Conservation (phyloP, 768 basidiomycete genomes). For the Sarcodon aspratus region DNA sequence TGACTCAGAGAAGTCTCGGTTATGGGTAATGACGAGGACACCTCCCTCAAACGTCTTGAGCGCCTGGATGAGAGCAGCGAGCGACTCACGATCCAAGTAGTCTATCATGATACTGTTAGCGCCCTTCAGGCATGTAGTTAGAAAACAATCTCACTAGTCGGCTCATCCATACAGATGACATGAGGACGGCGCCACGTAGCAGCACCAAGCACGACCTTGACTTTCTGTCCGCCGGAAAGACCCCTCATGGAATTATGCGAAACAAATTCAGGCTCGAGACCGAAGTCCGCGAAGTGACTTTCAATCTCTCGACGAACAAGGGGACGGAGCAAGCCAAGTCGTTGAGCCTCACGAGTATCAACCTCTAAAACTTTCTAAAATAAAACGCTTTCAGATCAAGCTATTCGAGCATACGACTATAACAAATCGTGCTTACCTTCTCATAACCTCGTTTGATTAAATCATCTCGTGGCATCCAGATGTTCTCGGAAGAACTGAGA, state of each 20-base stretch:
- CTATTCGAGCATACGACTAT: slow-evolving; percentile 12
- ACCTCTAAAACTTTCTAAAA: slow-evolving; percentile 84
- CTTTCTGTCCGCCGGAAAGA: slow-evolving; percentile 97
- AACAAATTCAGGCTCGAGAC: slow-evolving; percentile 98
- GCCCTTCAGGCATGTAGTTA: not conserved
- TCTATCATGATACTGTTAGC: slow-evolving; percentile 30
- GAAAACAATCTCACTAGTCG: slow-evolving; percentile 54
- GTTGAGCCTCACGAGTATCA: slow-evolving; percentile 95
- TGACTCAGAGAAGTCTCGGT: slow-evolving; percentile 98
- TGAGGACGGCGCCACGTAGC: slow-evolving; percentile 99
- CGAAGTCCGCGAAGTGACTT: slow-evolving; percentile 99
- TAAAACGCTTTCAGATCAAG: no score
- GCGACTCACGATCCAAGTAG: slow-evolving; percentile 99
- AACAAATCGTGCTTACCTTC: slow-evolving; percentile 39
- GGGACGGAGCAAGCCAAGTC: slow-evolving; percentile 87
- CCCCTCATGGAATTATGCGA: slow-evolving; percentile 99
- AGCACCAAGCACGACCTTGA: slow-evolving; percentile 97
- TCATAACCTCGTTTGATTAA: slow-evolving; percentile 97
- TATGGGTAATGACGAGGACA: slow-evolving; percentile 96
- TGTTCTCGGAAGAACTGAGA: slow-evolving; percentile 93
- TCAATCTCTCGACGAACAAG: slow-evolving; percentile 98
- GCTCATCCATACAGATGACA: slow-evolving; percentile 94
- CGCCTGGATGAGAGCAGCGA: slow-evolving; percentile 96
- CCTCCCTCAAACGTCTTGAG: slow-evolving; percentile 98
- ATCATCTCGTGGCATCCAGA: slow-evolving; percentile 95